Conservation (phyloP, 768 basidiomycete genomes). For the Kondoa subrosea region DNA sequence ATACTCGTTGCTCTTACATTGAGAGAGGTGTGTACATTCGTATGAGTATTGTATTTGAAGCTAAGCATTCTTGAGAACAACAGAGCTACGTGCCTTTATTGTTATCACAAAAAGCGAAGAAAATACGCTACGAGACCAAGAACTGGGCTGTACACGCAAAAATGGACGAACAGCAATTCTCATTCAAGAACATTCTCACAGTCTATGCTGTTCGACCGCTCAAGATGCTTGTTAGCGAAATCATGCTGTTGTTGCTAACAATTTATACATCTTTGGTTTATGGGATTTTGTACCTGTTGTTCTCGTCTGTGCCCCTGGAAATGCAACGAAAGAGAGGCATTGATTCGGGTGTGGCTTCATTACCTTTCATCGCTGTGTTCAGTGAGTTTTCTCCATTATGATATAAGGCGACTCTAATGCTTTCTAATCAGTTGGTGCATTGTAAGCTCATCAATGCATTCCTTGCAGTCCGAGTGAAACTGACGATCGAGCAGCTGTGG, state of each 20-base stretch:
- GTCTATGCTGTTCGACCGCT: not conserved
- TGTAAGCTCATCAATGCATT: not conserved
- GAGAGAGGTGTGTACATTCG: not conserved
- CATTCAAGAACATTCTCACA: not conserved
- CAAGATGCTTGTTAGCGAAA: not conserved
- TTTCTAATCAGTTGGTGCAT: not conserved
- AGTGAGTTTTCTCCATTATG: not conserved
- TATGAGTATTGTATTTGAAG: not conserved
- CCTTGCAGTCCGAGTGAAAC: not conserved
- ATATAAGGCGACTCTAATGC: not conserved
- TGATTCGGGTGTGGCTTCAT: not conserved
- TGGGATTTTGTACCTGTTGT: not conserved
- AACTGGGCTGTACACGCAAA: not conserved
- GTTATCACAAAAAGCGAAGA: not conserved
- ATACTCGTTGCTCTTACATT: not conserved
- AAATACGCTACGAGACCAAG: not conserved
- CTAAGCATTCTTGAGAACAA: not conserved
- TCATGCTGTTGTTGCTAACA: not conserved
- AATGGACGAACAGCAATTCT: not conserved
- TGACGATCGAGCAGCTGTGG: not conserved
- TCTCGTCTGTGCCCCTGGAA: not conserved
- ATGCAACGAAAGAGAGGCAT: not conserved
- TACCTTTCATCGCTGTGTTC: not conserved
- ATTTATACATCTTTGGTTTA: not conserved
- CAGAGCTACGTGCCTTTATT: not conserved